These are phyloP conservation scores for Fusarium verticillioides DNA, from an alignment of 2,329 filamentous ascomycete genomes.

Conservation along the genomic window DNA sequence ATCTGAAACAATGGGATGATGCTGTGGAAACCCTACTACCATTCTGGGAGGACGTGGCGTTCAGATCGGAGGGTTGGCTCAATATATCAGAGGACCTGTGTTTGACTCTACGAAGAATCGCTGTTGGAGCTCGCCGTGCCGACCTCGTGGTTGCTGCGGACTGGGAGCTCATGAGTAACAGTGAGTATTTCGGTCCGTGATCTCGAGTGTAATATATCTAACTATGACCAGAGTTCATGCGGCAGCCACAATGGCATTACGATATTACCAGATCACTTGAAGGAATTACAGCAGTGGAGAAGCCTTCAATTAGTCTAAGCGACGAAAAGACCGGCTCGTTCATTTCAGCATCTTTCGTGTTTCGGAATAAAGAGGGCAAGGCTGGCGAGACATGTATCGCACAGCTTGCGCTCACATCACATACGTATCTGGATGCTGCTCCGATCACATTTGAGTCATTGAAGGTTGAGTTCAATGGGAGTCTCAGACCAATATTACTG, in stretches of 20 bases:
- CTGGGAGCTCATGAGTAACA: slow-evolving; percentile 71
- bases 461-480: slow-evolving; percentile 66
- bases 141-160: slow-evolving; percentile 70
- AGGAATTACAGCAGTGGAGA: slow-evolving; percentile 56
- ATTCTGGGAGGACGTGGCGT: slow-evolving; percentile 67
- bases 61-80: slow-evolving; percentile 69
- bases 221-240: slow-evolving; percentile 60
- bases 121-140: slow-evolving; percentile 61
- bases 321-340: slow-evolving; percentile 65
- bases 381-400: slow-evolving; percentile 69
- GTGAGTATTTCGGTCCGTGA: slow-evolving; percentile 53
- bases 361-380: slow-evolving; percentile 67
- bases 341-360: slow-evolving; percentile 66
- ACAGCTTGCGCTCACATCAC: slow-evolving; percentile 68
- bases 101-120: slow-evolving; percentile 70
- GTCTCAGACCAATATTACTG: slow-evolving; percentile 65
- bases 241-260: slow-evolving; percentile 68
- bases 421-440: slow-evolving; percentile 63
- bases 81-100: slow-evolving; percentile 68
- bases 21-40: slow-evolving; percentile 65
- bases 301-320: slow-evolving; percentile 62
- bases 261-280: slow-evolving; percentile 68
- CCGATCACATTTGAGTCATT: slow-evolving; percentile 64
- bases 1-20: slow-evolving; percentile 62
- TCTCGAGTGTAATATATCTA: not conserved